Evolutionary conservation across 768 basidiomycete genomes (phyloP), one percentile per base, ranked within the genome.

Genomic region (Calvatia gigantea): DNA sequence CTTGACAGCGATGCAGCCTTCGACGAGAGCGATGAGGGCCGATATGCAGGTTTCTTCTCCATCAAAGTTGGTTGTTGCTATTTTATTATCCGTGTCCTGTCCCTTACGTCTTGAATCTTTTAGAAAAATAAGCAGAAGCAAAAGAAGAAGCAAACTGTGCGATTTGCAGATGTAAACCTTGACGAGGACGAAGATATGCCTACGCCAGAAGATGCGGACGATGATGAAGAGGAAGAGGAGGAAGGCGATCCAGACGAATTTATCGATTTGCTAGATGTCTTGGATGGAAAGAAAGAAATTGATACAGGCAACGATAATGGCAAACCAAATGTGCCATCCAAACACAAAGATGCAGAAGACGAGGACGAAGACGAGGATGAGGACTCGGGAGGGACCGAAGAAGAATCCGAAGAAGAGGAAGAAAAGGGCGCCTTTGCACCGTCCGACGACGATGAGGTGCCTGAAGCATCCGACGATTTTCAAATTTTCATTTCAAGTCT

Each of bases 1-100:
- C 81, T 94, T 42, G 89, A 91, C 57, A 88, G 85, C 59, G 93
- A 94, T 62, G 85, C 77, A 58, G 92, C 90, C 1, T 90, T 91
- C 57, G 89, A 91, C 58, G 87, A 90, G 65, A 84, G 81, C 53
- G 91, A 91, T 31, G 85, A 85, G 55, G 91, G 94, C n/a, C 73
- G 77, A 2, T 92, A 85, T 69, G 84, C 83, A 8, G 86, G 83
- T 2, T 87, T 87, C 59, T 81, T 81, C 56, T 71, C 73, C 8
- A 61, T 61, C 27, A 76, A 76, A 65, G 77, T 81, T 66, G 62
- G 73, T 58, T 60, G 49, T 29, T 45, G 55, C 62, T 60, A 19
- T 14, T 58, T 44, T 8, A 27, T 37, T 6, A 28, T 52, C 39
- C 49, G 28, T 15, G n/a, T n/a, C n/a, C n/a, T 25, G 33, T 57